These are phyloP conservation scores for Kwoniella dendrophila DNA, from an alignment of 768 basidiomycete species.

Conservation along the genomic window DNA sequence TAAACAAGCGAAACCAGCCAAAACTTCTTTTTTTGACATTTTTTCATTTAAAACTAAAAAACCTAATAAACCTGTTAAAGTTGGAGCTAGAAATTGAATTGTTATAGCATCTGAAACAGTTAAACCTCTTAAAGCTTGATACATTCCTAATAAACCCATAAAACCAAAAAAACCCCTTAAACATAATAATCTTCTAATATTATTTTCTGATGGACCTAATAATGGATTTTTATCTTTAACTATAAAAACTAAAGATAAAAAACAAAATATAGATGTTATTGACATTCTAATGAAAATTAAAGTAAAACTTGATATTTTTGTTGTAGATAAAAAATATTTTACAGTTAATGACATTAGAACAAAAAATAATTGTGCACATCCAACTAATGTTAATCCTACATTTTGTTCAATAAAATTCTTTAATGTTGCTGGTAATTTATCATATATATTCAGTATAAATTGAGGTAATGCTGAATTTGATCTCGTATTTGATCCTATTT, in stretches of 20 bases:
- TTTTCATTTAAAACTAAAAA: conserved; percentile 67
- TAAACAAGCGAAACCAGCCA: conserved; percentile 71
- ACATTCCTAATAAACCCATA: conserved; percentile 67
- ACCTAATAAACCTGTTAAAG: conserved; percentile 67
- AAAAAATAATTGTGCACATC: conserved; percentile 65
- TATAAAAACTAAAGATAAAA: conserved; percentile 61
- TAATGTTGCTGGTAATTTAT: not conserved
- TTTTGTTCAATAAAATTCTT: conserved; percentile 55
- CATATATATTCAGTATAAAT: not conserved
- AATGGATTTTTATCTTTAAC: conserved; percentile 64
- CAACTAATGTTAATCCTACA: conserved; percentile 66
- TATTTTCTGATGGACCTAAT: conserved; percentile 70
- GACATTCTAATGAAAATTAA: conserved; percentile 67
- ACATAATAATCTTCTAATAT: conserved; percentile 64
- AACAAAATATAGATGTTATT: conserved; percentile 63
- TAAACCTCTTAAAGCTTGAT: conserved; percentile 31
- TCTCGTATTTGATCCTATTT: not conserved
- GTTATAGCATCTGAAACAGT: conserved; percentile 75
- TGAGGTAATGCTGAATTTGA: not conserved
- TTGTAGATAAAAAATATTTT: conserved; percentile 62
- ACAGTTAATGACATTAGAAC: conserved; percentile 65
- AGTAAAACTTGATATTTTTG: conserved; percentile 53
- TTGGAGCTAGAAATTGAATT: conserved; percentile 73
- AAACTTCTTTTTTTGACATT: conserved; percentile 63
- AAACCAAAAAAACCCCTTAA: conserved; percentile 70